Conservation (phyloP, 257 asterid species). For the Jaltomata sinuosa region DNA sequence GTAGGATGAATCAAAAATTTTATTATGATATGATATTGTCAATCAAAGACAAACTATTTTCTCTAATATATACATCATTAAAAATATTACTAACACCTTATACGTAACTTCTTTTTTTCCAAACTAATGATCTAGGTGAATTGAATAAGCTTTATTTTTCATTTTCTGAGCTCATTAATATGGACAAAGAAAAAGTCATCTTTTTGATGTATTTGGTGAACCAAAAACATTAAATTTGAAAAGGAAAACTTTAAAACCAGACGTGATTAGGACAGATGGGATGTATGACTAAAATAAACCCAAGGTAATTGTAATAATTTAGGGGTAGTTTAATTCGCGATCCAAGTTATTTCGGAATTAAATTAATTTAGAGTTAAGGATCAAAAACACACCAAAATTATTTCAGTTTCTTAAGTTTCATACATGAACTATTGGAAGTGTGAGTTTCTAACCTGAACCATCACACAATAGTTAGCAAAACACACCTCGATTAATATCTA, state of each 20-base stretch:
- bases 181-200: neutral
- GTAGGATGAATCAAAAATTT: too few relatives aligned
- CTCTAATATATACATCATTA: neutral
- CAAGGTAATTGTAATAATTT: neutral
- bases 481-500: too few relatives aligned
- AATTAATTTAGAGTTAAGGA: neutral
- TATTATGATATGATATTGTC: neutral
- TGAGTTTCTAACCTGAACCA: too few relatives aligned
- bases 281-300: neutral
- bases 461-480: too few relatives aligned
- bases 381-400: too few relatives aligned
- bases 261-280: neutral
- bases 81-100: neutral
- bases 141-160: neutral
- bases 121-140: neutral
- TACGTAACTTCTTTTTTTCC: neutral
- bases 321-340: fast-evolving
- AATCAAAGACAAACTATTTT: neutral
- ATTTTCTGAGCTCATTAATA: neutral
- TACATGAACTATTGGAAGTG: too few relatives aligned
- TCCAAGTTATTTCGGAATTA: neutral
- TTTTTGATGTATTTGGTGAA: neutral
- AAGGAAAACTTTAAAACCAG: too few relatives aligned
- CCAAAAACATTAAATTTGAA: neutral
- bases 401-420: too few relatives aligned